Evolutionary conservation across 2,329 filamentous ascomycete genomes (phyloP).

Genomic region (Pestalotiopsis sp.): DNA sequence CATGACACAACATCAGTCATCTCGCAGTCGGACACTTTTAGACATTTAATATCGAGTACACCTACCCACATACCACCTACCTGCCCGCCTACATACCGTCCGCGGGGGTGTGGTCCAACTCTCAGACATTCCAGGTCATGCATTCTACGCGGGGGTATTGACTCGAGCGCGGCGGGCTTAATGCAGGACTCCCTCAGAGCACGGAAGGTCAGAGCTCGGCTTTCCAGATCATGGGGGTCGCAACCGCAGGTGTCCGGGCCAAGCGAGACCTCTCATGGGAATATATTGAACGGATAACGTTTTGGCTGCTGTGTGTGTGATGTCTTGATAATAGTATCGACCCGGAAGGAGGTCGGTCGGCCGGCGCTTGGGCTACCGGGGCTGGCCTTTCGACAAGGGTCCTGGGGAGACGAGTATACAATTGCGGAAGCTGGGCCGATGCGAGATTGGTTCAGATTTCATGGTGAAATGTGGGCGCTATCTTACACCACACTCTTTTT

Average conservation of each 20-base stretch:
- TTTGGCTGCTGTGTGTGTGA: not conserved
- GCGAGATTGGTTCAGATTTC: not conserved
- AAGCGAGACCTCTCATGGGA: not conserved
- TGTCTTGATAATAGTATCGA: not conserved
- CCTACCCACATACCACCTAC: not conserved
- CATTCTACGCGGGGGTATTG: not conserved
- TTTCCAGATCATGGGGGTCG: not conserved
- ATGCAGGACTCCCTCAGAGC: not conserved
- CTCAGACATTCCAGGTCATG: not conserved
- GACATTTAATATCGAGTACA: not conserved
- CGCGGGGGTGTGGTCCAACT: not conserved
- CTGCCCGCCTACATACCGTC: not conserved
- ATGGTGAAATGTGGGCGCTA: not conserved
- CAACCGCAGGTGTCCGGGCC: not conserved
- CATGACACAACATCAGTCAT: not conserved
- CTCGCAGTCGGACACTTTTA: not conserved
- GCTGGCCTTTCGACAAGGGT: conserved; percentile 1
- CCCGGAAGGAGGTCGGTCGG: not conserved
- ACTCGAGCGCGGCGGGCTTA: not conserved
- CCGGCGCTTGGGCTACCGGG: not conserved
- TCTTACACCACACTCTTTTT: not conserved
- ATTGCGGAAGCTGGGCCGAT: conserved; percentile 5
- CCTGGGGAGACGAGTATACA: conserved; percentile 2
- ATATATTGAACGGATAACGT: not conserved
- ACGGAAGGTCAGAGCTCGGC: conserved; percentile 3